Evolutionary conservation across 371 early-diverging fungal species (phyloP).

Genomic region (Zopfochytrium polystomum): DNA sequence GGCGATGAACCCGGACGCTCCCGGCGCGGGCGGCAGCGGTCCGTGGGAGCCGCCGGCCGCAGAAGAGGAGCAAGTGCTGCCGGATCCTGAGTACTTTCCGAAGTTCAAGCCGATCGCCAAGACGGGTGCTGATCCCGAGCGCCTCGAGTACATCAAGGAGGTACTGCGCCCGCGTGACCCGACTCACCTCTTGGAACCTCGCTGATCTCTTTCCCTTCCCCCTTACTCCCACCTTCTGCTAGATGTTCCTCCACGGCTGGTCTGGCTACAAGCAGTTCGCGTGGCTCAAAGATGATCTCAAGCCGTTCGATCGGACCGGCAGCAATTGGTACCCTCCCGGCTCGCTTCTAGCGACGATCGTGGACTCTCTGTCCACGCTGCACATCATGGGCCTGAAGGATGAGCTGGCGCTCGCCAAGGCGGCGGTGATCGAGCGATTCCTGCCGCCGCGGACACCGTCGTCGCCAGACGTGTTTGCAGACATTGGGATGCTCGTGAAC

Average conservation of each 20-base stretch:
- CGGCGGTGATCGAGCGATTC: constrained; percentile 72
- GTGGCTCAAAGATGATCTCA: constrained; percentile 80
- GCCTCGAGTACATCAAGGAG: no score
- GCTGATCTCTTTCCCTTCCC: neutral
- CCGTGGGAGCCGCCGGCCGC: no score
- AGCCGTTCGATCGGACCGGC: neutral
- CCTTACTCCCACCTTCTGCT: neutral
- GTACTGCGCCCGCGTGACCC: no score
- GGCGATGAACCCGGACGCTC: no score
- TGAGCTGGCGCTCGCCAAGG: constrained; percentile 82
- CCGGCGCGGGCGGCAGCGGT: no score
- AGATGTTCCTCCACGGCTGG: constrained; percentile 66
- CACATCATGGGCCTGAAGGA: constrained; percentile 70
- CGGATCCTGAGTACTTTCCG: no score
- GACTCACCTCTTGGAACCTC: no score
- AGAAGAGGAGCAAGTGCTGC: no score
- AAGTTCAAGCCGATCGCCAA: no score
- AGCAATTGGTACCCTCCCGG: neutral
- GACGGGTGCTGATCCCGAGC: no score
- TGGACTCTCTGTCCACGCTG: constrained; percentile 52
- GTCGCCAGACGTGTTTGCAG: constrained; percentile 24
- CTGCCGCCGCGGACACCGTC: constrained; percentile 34
- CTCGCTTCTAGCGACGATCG: constrained; percentile 1
- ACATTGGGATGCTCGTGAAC: constrained; percentile 19
- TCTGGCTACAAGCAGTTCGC: constrained; percentile 72